phyloP scores from a whole-genome alignment of 2,329 filamentous ascomycete species.

The Cladophialophora chaetospira region DNA sequence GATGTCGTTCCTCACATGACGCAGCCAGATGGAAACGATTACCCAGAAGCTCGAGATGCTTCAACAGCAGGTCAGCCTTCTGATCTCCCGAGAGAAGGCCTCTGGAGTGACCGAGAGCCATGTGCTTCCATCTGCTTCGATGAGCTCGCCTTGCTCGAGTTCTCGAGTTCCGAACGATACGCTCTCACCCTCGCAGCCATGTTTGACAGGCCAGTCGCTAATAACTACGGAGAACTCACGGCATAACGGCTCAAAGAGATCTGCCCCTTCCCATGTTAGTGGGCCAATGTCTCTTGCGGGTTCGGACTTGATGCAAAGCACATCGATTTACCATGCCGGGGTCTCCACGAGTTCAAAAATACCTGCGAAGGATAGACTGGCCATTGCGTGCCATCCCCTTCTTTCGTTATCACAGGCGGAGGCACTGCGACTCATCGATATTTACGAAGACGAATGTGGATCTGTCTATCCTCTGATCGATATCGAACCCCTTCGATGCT shows the following conservation, averaged over 20 bases:
- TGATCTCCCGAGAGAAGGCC: slow-evolving; percentile 7
- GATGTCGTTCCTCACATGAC: background rate
- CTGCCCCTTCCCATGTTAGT: background rate
- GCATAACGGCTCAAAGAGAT: background rate
- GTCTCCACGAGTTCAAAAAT: background rate
- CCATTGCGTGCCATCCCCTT: slow-evolving; percentile 14
- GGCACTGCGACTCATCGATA: slow-evolving; percentile 11
- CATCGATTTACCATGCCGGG: background rate
- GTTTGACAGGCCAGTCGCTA: background rate
- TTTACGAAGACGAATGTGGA: slow-evolving; percentile 21
- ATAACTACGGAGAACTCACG: background rate
- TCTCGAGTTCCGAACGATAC: background rate
- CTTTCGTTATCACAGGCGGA: slow-evolving; percentile 10
- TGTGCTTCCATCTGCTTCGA: background rate
- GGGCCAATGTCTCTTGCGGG: background rate
- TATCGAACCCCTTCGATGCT: slow-evolving; percentile 5
- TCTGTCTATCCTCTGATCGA: slow-evolving; percentile 15
- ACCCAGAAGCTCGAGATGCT: slow-evolving; percentile 13
- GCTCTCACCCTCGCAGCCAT: background rate
- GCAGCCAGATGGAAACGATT: slow-evolving; percentile 11
- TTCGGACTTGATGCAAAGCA: background rate
- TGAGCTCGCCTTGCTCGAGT: slow-evolving; percentile 5
- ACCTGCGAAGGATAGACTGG: slow-evolving; percentile 1
- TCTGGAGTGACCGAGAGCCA: background rate
- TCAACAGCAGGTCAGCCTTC: slow-evolving; percentile 11